Evolutionary conservation across 768 basidiomycete species (phyloP).

Genomic region (Leccinum sublutescens): DNA sequence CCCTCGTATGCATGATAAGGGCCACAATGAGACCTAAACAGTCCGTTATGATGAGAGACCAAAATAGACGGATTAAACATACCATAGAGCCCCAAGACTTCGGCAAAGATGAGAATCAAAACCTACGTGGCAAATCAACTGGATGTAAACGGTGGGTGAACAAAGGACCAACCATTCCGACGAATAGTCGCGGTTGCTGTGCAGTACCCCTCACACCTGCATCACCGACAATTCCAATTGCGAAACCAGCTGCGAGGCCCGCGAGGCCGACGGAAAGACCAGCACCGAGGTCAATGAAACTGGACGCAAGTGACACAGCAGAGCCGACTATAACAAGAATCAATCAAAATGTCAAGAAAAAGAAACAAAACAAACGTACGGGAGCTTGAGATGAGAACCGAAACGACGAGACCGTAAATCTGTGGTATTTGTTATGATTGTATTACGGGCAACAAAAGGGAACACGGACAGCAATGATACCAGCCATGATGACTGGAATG

Average conservation of each 20-base stretch:
- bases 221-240: constrained; percentile 98
- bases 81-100: constrained; percentile 93
- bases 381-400: constrained; percentile 89
- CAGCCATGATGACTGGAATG: constrained; percentile 98
- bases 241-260: constrained; percentile 96
- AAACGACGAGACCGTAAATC: constrained; percentile 99
- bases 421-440: constrained; percentile 26
- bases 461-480: constrained; percentile 94
- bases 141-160: neutral
- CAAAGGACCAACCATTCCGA: constrained; percentile 73
- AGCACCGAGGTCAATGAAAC: constrained; percentile 92
- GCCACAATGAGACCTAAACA: constrained; percentile 80
- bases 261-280: constrained; percentile 91
- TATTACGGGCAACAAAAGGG: neutral
- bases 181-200: constrained; percentile 91
- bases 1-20: constrained; percentile 89
- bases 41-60: neutral
- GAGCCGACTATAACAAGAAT: constrained; percentile 49
- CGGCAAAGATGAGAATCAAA: constrained; percentile 96
- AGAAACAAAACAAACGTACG: constrained; percentile 50
- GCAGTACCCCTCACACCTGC: constrained; percentile 98
- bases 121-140: constrained; percentile 49
- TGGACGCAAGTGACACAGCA: constrained; percentile 87
- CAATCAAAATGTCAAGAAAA: neutral
- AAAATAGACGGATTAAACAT: constrained; percentile 7